A percentile compares a stretch with the other conserved stretches of the same genome.
phyloP scores from a whole-genome alignment of 1,139 yeast genomes.

The Hyphopichia wangnamkhiaoensis region DNA sequence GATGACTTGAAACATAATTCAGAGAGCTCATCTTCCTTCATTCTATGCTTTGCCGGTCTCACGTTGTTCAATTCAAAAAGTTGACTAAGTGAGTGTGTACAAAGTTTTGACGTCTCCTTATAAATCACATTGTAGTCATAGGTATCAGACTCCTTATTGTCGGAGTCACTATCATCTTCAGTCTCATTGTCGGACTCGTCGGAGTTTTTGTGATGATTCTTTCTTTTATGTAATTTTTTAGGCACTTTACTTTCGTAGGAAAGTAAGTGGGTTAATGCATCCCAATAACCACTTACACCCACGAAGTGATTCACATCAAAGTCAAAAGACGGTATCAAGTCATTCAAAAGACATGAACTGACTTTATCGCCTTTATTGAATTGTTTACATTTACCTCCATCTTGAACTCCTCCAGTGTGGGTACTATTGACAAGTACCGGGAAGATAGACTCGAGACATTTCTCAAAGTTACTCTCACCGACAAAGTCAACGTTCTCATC shows the following conservation, averaged over 20 bases:
- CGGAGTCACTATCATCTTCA: conserved; percentile 7
- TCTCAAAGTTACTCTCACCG: conserved; percentile 63
- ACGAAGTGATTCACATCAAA: conserved; percentile 67
- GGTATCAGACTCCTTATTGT: conserved; percentile 10
- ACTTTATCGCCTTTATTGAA: conserved; percentile 31
- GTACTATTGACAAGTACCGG: conserved; percentile 49
- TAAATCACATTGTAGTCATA: conserved; percentile 45
- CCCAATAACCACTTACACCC: conserved; percentile 86
- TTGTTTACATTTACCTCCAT: conserved; percentile 27
- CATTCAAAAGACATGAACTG: conserved; percentile 53
- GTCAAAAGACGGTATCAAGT: conserved; percentile 65
- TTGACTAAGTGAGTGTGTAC: conserved; percentile 40
- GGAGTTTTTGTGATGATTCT: conserved; percentile 15
- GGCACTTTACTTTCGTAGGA: conserved; percentile 19
- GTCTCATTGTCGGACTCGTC: conserved; percentile 14
- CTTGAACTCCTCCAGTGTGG: conserved; percentile 19
- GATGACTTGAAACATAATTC: conserved; percentile 67
- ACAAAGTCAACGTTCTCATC: conserved; percentile 36
- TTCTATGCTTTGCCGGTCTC: conserved; percentile 25
- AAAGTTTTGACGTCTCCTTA: conserved; percentile 45
- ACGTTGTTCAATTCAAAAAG: conserved; percentile 41
- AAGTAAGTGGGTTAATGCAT: conserved; percentile 55
- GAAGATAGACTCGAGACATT: conserved; percentile 54
- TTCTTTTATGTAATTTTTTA: conserved; percentile 12
- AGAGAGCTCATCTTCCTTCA: conserved; percentile 43